Base-by-base conservation (phyloP, 441 rosid genomes). In the Gossypium davidsonii region DNA sequence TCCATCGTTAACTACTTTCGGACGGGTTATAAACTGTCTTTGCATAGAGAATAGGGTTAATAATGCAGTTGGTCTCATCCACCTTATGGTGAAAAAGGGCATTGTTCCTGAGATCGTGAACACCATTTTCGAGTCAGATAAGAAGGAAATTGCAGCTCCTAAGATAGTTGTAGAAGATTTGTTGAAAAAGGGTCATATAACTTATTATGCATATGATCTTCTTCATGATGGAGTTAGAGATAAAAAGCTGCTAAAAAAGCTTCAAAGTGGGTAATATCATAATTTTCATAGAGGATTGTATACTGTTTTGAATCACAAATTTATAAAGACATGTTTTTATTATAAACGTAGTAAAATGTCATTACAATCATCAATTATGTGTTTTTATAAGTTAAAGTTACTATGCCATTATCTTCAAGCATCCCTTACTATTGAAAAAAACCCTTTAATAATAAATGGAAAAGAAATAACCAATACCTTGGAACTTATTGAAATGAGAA, bases 91-190 rank as follows among this genome's bases (percentile, higher is more conserved):
- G 75, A 78, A 72, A 56, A 81, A 78, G 74, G 94, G 85, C 9
- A 72, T 95, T 55, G 95, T 95, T 39, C 99, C 98, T 42, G 96
- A 86, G 77, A 87, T 74, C 73, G 97, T 90, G 79, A 77, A 81
- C 77, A 80, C 85, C 10, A 93, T 93, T 77, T 91, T 86, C 68
- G 94, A 91, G 73, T 81, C 89, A 72, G 89, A 89, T 69, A 95
- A 93, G 78, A 95, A 70, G 84, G 90, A 81, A 69, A 83, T 89
- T 70, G 99, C 96, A 10, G 94, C 97, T 51, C 99, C 97, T 28
- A 93, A 95, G 89, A 91, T 92, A 71, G 81, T 91, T 48, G 87
- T 93, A 82, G 97, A 95, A 81, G 91, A 90, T 78, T 80, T 95
- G 80, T 83, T 95, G 89, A 95, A 85, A 85, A 91, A 86, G 81